Evolutionary conservation across 1,284 basidiomycete genomes (phyloP), one percentile per base, ranked within the genome.

Genomic region (Naganishia liquefaciens): DNA sequence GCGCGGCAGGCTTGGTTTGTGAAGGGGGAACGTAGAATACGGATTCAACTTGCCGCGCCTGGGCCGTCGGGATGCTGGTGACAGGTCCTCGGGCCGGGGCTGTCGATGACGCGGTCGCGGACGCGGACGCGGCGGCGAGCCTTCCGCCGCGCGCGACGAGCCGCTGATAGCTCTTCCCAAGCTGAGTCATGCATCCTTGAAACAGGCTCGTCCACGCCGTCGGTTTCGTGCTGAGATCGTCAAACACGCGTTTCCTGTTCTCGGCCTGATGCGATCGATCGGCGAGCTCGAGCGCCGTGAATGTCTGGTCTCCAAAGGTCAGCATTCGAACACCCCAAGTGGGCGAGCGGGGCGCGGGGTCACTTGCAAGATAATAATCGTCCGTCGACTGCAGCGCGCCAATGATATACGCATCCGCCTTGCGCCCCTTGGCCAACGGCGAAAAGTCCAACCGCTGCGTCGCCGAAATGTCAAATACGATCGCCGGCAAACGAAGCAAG

Each of bases 151-250:
- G 77, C 2, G 81, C 79, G 4, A 85, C 73, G 44, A 88, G 78
- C 0, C 81, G 76, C 65, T 86, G 85, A 69, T 88, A 88, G 72
- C 90, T 88, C 0, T 79, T 75, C 5, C 86, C 88, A 1, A 91
- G 79, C 10, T 83, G 75, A 6, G 86, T 68, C 2, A 91, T 80
- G 25, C 84, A 81, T 61, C 86, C 84, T 3, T 87, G 81, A 15
- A 81, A 80, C 27, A 89, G 77, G 3, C 81, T 81, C 33, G 79
- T 80, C 88, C 89, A 91, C 4, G 88, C 74, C 61, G 79, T 85
- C 0, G 86, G 86, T 27, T 80, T 82, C 51, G 84, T 83, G 70
- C 86, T 88, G 72, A 88, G 86, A 70, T 90, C 88, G 1, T 81
- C 82, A 71, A 90, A 90, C 1, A 91, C 75, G 0, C 83, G 81